A percentile compares a stretch with the other conserved stretches of the same genome.
Conservation (phyloP, 345 rosid species). For the Physaria fendleri region DNA sequence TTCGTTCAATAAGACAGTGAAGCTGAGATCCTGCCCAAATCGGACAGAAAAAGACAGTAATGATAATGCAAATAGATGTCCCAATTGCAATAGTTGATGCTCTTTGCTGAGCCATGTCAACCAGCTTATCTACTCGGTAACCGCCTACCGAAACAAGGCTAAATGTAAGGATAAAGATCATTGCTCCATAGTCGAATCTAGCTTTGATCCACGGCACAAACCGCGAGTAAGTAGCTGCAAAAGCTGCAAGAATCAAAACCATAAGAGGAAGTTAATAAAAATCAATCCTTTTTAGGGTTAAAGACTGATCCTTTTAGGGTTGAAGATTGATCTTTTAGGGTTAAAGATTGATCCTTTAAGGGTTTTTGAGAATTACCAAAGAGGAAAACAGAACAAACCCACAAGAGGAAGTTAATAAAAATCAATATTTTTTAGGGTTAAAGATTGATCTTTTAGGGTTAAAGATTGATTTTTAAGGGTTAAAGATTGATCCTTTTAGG, state of each 20-base stretch:
- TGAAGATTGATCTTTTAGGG: background rate
- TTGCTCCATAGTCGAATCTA: slow-evolving; percentile 63
- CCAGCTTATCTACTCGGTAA: slow-evolving; percentile 47
- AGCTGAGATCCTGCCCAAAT: slow-evolving; percentile 80
- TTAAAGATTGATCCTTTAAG: background rate
- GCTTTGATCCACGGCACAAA: slow-evolving; percentile 68
- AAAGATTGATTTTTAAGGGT: background rate
- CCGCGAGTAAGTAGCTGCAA: slow-evolving; percentile 65
- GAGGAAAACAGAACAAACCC: slow-evolving; percentile 42
- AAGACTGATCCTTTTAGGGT: background rate
- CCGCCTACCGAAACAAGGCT: slow-evolving; percentile 65
- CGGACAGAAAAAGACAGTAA: slow-evolving; percentile 52
- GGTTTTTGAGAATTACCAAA: slow-evolving; percentile 40
- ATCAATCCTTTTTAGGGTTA: background rate
- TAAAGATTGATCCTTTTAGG: background rate
- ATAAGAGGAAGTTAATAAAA: background rate
- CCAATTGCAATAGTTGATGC: slow-evolving; percentile 59
- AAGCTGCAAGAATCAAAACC: slow-evolving; percentile 41
- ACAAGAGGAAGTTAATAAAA: background rate
- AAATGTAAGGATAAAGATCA: slow-evolving; percentile 78
- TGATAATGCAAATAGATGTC: slow-evolving; percentile 48
- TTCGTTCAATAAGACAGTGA: slow-evolving; percentile 44
- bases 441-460: background rate
- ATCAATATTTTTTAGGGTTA: background rate
- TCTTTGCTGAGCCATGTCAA: slow-evolving; percentile 57